Conservation (phyloP, 78 protist genomes). For the Dictyostelium brefeldianum region DNA sequence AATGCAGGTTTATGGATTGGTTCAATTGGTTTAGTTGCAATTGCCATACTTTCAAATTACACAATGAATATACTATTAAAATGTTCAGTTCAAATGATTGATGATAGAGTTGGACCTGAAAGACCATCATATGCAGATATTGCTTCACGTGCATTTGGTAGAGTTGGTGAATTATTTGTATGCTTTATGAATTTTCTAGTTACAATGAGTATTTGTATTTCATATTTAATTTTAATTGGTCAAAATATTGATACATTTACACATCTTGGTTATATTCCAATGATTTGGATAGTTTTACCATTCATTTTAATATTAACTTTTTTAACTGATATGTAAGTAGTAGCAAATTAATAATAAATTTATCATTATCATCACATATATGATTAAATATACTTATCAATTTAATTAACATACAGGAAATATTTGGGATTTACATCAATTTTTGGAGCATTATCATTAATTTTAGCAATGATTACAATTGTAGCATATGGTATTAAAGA, state of each 20-base stretch:
- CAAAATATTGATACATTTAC: slow-evolving; percentile 24
- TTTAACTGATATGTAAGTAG: slow-evolving; percentile 68
- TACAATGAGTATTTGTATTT: slow-evolving; percentile 66
- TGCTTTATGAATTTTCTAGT: slow-evolving; percentile 71
- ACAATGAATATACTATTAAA: slow-evolving; percentile 52
- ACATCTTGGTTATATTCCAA: neutral
- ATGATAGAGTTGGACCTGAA: slow-evolving; percentile 12
- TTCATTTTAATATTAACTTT: slow-evolving; percentile 14
- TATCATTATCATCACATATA: neutral
- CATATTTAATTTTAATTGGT: slow-evolving; percentile 60
- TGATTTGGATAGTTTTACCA: slow-evolving; percentile 57
- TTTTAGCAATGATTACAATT: slow-evolving; percentile 56
- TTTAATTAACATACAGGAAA: slow-evolving; percentile 36
- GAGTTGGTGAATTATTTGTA: slow-evolving; percentile 40
- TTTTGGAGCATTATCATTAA: slow-evolving; percentile 68
- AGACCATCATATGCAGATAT: slow-evolving; percentile 56
- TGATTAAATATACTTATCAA: neutral
- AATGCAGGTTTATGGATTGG: slow-evolving; percentile 73
- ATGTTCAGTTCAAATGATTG: slow-evolving; percentile 45
- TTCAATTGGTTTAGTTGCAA: slow-evolving; percentile 54
- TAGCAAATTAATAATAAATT: neutral
- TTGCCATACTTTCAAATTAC: slow-evolving; percentile 60
- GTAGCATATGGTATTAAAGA: slow-evolving; percentile 57
- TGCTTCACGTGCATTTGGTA: slow-evolving; percentile 42
- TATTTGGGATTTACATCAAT: slow-evolving; percentile 60